A percentile compares a stretch with the other conserved stretches of the same genome.
These are phyloP conservation scores for Exophiala sideris DNA, from an alignment of 2,329 filamentous ascomycete genomes.

Conservation along the genomic window DNA sequence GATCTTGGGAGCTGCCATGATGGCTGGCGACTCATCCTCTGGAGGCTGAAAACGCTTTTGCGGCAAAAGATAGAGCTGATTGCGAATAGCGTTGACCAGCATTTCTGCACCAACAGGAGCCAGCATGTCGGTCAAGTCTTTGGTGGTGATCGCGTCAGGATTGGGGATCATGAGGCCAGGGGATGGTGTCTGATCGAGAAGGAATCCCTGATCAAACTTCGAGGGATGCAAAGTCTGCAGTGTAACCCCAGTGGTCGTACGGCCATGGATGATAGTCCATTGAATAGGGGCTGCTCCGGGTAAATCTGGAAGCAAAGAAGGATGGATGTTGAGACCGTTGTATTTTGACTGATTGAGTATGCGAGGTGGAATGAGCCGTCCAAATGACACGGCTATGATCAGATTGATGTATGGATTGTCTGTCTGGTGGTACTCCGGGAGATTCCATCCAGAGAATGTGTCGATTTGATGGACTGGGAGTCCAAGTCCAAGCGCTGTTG, in stretches of 20 bases:
- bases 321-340: constrained; percentile 90
- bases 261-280: constrained; percentile 68
- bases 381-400: constrained; percentile 90
- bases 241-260: constrained; percentile 67
- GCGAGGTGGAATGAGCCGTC: constrained; percentile 76
- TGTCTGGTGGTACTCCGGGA: constrained; percentile 46
- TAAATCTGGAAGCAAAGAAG: constrained; percentile 77
- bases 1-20: constrained; percentile 69
- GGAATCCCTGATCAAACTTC: constrained; percentile 72
- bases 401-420: constrained; percentile 59
- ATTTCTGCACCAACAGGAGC: constrained; percentile 66
- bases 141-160: constrained; percentile 56
- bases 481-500: constrained; percentile 59
- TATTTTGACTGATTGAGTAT: constrained; percentile 69
- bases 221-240: constrained; percentile 79
- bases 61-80: constrained; percentile 64
- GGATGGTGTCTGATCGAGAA: constrained; percentile 66
- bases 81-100: constrained; percentile 63
- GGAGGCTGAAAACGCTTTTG: constrained; percentile 37
- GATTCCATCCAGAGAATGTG: constrained; percentile 78
- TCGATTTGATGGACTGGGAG: constrained; percentile 71
- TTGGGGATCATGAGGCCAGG: constrained; percentile 55
- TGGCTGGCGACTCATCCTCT: constrained; percentile 28
- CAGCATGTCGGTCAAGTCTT: constrained; percentile 53
- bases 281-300: constrained; percentile 79